Percentiles rank a stretch among this genome's conserved stretches.
Conservation (phyloP, 768 basidiomycete genomes). For the Serendipita indica region DNA sequence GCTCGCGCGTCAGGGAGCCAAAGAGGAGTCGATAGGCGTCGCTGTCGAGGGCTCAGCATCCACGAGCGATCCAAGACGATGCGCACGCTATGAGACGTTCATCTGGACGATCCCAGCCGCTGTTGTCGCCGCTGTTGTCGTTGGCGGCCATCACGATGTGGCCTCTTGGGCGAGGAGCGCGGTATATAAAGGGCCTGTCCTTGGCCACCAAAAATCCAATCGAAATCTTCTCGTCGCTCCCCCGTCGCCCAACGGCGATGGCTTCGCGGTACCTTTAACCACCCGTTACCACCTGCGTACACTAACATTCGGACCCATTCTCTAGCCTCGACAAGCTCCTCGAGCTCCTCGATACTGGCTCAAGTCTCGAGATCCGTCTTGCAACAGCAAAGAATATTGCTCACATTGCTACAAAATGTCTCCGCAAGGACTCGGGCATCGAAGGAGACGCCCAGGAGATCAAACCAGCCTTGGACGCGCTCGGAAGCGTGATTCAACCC, state of each 20-base stretch:
- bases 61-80: neutral
- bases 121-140: neutral
- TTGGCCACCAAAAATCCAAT: neutral
- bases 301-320: neutral
- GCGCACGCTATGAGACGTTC: conserved; percentile 8
- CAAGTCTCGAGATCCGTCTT: conserved; percentile 71
- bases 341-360: conserved; percentile 87
- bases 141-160: conserved; percentile 2
- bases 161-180: neutral
- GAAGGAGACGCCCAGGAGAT: conserved; percentile 57
- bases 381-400: conserved; percentile 97
- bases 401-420: conserved; percentile 74
- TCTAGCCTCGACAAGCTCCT: conserved; percentile 90
- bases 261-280: neutral
- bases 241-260: neutral
- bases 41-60: conserved; percentile 20
- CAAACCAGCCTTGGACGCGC: conserved; percentile 29
- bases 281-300: no score
- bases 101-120: conserved; percentile 4
- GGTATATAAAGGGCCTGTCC: neutral
- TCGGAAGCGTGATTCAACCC: conserved; percentile 38
- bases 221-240: neutral
- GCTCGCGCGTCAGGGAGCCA: conserved; percentile 35
- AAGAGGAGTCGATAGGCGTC: conserved; percentile 34
- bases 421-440: conserved; percentile 54